Conservation (phyloP, 179 eudicot species). For the Spergularia azorica region DNA sequence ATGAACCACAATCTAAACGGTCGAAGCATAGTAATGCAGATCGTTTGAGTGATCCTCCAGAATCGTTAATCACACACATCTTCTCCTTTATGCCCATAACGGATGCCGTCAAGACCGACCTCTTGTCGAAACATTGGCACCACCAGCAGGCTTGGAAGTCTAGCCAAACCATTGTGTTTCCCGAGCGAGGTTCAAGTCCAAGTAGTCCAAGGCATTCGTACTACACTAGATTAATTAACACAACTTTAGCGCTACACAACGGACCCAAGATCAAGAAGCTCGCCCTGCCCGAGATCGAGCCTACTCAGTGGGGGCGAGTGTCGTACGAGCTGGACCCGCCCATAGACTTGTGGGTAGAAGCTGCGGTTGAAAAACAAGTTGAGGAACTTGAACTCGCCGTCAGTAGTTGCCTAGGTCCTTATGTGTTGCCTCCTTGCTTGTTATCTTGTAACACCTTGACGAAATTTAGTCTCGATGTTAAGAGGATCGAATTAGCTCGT, state of each 20-base stretch:
- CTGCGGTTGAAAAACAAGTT: background rate
- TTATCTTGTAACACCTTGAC: background rate
- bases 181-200: no score
- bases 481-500: no score
- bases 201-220: no score
- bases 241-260: background rate
- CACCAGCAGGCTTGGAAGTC: background rate
- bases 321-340: background rate
- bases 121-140: conserved; percentile 13
- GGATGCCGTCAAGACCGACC: conserved; percentile 11
- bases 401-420: no score
- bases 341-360: background rate
- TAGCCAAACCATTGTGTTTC: background rate
- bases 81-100: conserved; percentile 6
- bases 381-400: no score
- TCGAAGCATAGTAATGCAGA: background rate
- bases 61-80: conserved; percentile 1
- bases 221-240: background rate
- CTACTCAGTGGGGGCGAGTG: no score
- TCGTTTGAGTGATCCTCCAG: conserved; percentile 3
- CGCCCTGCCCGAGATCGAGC: background rate
- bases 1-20: background rate
- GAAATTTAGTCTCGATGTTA: no score
- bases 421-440: background rate
- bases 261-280: background rate